These are phyloP conservation scores for Hanseniaspora occidentalis DNA, from an alignment of 805 yeast genomes.

Conservation along the genomic window DNA sequence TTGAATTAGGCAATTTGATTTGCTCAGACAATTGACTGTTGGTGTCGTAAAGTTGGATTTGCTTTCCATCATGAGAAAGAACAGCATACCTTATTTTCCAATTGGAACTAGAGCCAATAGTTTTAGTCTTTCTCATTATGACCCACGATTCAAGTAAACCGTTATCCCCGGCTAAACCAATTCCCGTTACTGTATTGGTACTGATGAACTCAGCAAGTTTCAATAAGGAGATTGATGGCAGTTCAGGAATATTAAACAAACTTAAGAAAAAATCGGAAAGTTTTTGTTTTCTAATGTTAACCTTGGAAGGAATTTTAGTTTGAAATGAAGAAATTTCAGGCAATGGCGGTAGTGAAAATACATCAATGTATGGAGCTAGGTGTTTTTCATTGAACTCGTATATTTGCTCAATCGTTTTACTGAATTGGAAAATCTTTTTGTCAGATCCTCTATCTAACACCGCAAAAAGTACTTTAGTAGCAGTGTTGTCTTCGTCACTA, in stretches of 20 bases:
- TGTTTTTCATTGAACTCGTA: slow-evolving; percentile 46
- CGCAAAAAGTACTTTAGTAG: slow-evolving; percentile 43
- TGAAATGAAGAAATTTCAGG: slow-evolving; percentile 54
- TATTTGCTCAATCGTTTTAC: slow-evolving; percentile 52
- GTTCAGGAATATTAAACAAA: slow-evolving; percentile 42
- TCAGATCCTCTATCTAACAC: slow-evolving; percentile 48
- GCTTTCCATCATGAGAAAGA: slow-evolving; percentile 37
- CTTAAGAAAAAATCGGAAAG: slow-evolving; percentile 49
- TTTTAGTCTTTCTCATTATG: slow-evolving; percentile 43
- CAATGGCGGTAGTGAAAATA: slow-evolving; percentile 37
- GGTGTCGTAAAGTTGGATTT: slow-evolving; percentile 41
- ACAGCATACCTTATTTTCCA: slow-evolving; percentile 68
- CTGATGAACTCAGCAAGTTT: slow-evolving; percentile 55
- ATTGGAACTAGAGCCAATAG: slow-evolving; percentile 39
- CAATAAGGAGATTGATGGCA: slow-evolving; percentile 39
- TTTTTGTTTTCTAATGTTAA: slow-evolving; percentile 44
- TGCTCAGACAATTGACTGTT: neutral
- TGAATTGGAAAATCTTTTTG: slow-evolving; percentile 64
- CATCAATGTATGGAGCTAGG: slow-evolving; percentile 39
- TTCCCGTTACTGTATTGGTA: slow-evolving; percentile 47
- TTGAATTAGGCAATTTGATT: slow-evolving; percentile 21
- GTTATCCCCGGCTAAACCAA: slow-evolving; percentile 36
- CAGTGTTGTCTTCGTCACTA: slow-evolving; percentile 20
- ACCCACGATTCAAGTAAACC: slow-evolving; percentile 48
- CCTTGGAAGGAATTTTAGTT: slow-evolving; percentile 48